Base-by-base conservation (phyloP, 257 asterid genomes). In the Solanum neorickii region DNA sequence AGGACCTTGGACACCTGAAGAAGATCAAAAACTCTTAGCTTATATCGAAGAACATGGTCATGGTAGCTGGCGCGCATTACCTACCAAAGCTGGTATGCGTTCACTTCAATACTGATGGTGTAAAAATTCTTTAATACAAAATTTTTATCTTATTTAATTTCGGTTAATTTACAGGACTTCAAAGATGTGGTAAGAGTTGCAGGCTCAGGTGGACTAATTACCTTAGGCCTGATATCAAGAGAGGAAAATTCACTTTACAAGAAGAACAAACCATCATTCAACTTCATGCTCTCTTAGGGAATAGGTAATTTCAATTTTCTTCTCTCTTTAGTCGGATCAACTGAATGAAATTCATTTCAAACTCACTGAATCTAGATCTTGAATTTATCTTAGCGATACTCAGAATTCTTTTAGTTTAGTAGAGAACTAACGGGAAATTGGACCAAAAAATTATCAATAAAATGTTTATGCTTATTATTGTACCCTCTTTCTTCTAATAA, bases 1-100 rank as follows among this genome's bases (percentile, higher is more conserved):
- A 88, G 99, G 99, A 46, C 99, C 99, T 2, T 96, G 99, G 99
- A 96, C 98, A 29, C 97, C 99, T 5, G 99, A 96, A 88, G 99
- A 96, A 89, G 99, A 96, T 85, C 94, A 94, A 88, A 96, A 96
- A 39, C 98, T 96, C 82, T 88, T 96, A 82, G 97, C 98, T 77
- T 94, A 94, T 86, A 93, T 96, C 6, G 95, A 96, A 87, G 97
- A 94, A 89, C 96, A 96, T 25, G 99, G 99, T 21, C 99, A 94
- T 83, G 99, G 99, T 12, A 94, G 99, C 93, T 96, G 99, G 99
- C 95, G 99, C 23, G 98, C 98, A 73, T 91, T 96, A 86, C 99
- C 99, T 52, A 56, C 94, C 7, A 93, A 94, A 95, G 98, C 99
- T 60, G 99, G 99, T 96, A 21, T 3, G 25, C 13, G 1, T 49